Percentiles rank a stretch among this genome's conserved stretches.
Conservation (phyloP, 139 green algal species). For the Chlamydomonas asymmetrica region DNA sequence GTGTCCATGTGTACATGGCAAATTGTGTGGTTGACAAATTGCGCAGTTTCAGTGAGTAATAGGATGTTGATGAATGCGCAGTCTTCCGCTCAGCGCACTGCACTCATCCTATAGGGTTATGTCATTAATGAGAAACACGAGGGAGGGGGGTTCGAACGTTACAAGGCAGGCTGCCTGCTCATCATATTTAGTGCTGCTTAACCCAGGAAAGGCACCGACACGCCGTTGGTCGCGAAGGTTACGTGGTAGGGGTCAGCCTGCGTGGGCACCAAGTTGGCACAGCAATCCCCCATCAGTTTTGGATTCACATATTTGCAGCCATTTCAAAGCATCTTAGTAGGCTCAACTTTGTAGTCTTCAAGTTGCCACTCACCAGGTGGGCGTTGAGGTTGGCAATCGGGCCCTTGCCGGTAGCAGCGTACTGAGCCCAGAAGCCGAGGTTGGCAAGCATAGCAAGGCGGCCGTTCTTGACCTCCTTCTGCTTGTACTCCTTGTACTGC, state of each 20-base stretch:
- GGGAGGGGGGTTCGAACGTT: too few relatives aligned
- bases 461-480: conserved; percentile 92
- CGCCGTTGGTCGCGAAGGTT: conserved; percentile 73
- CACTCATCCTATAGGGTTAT: too few relatives aligned
- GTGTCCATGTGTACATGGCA: too few relatives aligned
- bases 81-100: too few relatives aligned
- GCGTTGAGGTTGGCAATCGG: conserved; percentile 64
- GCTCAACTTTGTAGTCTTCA: background rate
- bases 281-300: background rate
- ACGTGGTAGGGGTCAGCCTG: conserved; percentile 49
- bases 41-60: too few relatives aligned
- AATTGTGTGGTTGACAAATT: too few relatives aligned
- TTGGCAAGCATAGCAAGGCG: conserved; percentile 81
- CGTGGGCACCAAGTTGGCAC: conserved; percentile 26
- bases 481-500: conserved; percentile 73
- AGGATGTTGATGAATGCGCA: too few relatives aligned
- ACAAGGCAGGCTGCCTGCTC: too few relatives aligned
- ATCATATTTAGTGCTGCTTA: too few relatives aligned
- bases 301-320: too few relatives aligned
- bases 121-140: too few relatives aligned
- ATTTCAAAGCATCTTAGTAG: background rate
- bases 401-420: conserved; percentile 80
- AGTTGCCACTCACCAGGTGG: conserved; percentile 26
- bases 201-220: too few relatives aligned
- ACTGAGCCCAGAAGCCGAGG: conserved; percentile 83